Conservation (phyloP, 1,284 basidiomycete species). For the Papiliotrema nemorosa region DNA sequence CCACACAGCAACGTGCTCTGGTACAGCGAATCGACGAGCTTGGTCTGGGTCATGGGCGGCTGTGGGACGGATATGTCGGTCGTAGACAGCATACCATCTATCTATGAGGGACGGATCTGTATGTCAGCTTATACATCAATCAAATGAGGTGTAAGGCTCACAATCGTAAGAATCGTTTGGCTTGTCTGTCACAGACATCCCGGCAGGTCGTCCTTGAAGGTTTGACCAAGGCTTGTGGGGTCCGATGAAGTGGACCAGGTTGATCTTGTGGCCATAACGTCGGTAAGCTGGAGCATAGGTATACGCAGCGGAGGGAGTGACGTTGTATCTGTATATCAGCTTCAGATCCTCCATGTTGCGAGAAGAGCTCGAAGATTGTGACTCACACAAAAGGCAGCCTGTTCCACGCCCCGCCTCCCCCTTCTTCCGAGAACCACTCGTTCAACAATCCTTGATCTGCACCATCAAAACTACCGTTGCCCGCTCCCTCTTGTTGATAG, state of each 20-base stretch:
- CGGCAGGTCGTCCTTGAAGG: conserved; percentile 59
- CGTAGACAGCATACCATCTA: conserved; percentile 87
- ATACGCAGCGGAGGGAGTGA: conserved; percentile 94
- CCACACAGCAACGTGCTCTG: conserved; percentile 70
- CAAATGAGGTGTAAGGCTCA: conserved; percentile 20
- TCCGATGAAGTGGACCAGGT: conserved; percentile 91
- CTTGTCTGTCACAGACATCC: conserved; percentile 48
- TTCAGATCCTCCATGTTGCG: not conserved
- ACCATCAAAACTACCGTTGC: conserved; percentile 88
- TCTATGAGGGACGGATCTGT: conserved; percentile 63
- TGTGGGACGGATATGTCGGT: conserved; percentile 68
- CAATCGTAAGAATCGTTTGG: conserved; percentile 42
- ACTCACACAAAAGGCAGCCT: conserved; percentile 75
- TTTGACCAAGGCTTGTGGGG: conserved; percentile 87
- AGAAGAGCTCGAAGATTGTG: not conserved
- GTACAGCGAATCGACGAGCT: conserved; percentile 60
- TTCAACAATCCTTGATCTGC: conserved; percentile 95
- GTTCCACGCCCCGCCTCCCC: conserved; percentile 76
- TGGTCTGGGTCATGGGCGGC: conserved; percentile 44
- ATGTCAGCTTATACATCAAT: conserved; percentile 18
- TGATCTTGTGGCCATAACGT: conserved; percentile 83
- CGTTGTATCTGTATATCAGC: conserved; percentile 67
- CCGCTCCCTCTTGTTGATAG: conserved; percentile 9
- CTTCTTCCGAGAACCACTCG: conserved; percentile 66
- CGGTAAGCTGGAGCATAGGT: conserved; percentile 96